Percentiles rank a stretch among this genome's conserved stretches.
These are phyloP conservation scores for Scenedesmus sp. DNA, from an alignment of 163 green algal genomes.

Conservation along the genomic window DNA sequence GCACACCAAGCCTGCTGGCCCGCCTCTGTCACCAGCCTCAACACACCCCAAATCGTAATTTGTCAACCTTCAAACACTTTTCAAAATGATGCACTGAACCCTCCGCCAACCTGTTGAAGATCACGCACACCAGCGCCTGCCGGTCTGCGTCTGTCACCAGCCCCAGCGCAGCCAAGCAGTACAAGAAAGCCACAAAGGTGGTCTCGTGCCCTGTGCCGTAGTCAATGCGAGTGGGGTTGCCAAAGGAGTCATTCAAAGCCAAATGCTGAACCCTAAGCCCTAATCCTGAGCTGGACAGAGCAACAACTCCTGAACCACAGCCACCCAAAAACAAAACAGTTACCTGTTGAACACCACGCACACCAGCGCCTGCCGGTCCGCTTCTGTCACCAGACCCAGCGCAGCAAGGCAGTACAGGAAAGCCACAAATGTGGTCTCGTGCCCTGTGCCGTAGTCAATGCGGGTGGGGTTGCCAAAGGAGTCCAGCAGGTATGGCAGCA, in stretches of 20 bases:
- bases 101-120: constrained; percentile 59
- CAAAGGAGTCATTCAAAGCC: constrained; percentile 78
- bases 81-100: neutral
- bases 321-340: neutral
- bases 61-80: too few relatives aligned
- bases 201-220: constrained; percentile 97
- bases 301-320: neutral
- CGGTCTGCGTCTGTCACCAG: constrained; percentile 75
- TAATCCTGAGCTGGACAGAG: constrained; percentile 10
- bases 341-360: constrained; percentile 63
- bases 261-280: too few relatives aligned
- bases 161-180: constrained; percentile 91
- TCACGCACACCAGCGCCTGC: constrained; percentile 58
- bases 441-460: constrained; percentile 96
- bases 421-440: constrained; percentile 96
- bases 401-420: constrained; percentile 94
- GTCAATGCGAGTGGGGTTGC: constrained; percentile 95
- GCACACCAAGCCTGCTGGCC: constrained; percentile 37
- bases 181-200: constrained; percentile 93
- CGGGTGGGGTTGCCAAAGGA: constrained; percentile 92
- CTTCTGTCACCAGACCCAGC: constrained; percentile 80
- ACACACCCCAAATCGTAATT: too few relatives aligned
- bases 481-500: constrained; percentile 88
- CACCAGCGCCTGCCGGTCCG: constrained; percentile 68
- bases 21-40: too few relatives aligned